phyloP scores from a whole-genome alignment of 108 stramenopile genomes.

The Asterionellopsis glacialis region DNA sequence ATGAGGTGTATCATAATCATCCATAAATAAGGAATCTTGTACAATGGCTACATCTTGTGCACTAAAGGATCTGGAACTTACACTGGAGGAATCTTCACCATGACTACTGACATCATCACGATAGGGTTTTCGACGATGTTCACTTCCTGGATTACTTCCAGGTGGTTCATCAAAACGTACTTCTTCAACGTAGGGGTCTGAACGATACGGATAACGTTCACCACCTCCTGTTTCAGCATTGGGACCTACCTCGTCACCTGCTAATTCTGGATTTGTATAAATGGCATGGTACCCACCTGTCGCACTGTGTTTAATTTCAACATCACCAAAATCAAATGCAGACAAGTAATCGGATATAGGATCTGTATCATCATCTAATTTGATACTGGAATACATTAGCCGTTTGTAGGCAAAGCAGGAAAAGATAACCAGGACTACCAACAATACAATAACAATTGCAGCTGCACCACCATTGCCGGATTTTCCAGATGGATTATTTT shows the following conservation, averaged over 20 bases:
- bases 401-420: neutral
- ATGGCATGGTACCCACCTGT: constrained; percentile 63
- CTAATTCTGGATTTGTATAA: constrained; percentile 22
- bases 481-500: neutral
- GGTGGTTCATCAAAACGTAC: too few relatives aligned
- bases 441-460: constrained; percentile 2
- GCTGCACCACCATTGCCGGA: neutral
- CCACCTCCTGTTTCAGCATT: too few relatives aligned
- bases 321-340: constrained; percentile 49
- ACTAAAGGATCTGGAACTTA: too few relatives aligned
- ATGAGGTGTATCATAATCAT: neutral
- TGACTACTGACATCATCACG: neutral
- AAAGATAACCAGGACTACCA: neutral
- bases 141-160: too few relatives aligned
- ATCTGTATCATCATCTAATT: constrained; percentile 10
- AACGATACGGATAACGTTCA: neutral
- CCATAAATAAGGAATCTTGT: constrained; percentile 3
- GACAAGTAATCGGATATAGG: constrained; percentile 30
- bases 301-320: constrained; percentile 45
- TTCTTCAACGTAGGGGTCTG: too few relatives aligned
- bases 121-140: neutral
- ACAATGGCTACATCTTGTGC: neutral
- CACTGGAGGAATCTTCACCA: too few relatives aligned
- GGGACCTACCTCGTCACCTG: too few relatives aligned
- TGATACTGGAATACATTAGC: neutral